Base-by-base conservation (phyloP, 345 rosid genomes). In the Pelargonium nanum region DNA sequence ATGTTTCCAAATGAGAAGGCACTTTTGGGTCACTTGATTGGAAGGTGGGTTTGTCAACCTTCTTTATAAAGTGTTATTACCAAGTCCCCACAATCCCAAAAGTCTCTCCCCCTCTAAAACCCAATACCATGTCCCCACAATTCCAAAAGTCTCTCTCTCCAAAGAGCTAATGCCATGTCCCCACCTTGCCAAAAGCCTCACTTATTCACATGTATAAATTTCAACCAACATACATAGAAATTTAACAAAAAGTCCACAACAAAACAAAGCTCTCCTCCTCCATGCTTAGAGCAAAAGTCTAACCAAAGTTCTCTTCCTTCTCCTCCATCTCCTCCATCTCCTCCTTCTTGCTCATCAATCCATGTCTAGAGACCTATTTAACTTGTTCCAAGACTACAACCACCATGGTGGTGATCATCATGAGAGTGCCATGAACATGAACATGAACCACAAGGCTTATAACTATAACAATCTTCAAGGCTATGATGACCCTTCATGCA, bases 321-420 rank as follows among this genome's bases (percentile, higher is more conserved):
- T 12, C 19, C 40, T 40, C 22, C 24, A 22, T 25, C 34, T 22
- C 26, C 19, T 21, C 56, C 22, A 50, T 26, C 24, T 55, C 66
- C 60, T 77, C 77, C 70, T 55, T 63, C 57, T 67, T 9, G 4
- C 20, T 34, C 54, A 61, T 56, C 61, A 52, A 60, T 68, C 70
- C 78, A 91, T 91, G 96, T 84, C 96, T 75, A 81, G 75, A 73
- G 88, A 81, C 74, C 74, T 74, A 6, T 76, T 72, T 59, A 59
- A 70, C 58, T 32, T 76, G 51, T 72, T 67, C 68, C 74, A 73
- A 13, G 68, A 62, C 5, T 62, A 76, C 48, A 53, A 55, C 30
- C 76, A 71, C n/a, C 64, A 65, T 59, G 22, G 48, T 12, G 12
- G 13, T 53, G 13, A 20, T 53, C 2, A 20, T 53, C 10, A 53